Percentiles rank a stretch among this genome's conserved stretches.
Conservation (phyloP, 2,329 filamentous ascomycete genomes). For the Colletotrichum caudatum region DNA sequence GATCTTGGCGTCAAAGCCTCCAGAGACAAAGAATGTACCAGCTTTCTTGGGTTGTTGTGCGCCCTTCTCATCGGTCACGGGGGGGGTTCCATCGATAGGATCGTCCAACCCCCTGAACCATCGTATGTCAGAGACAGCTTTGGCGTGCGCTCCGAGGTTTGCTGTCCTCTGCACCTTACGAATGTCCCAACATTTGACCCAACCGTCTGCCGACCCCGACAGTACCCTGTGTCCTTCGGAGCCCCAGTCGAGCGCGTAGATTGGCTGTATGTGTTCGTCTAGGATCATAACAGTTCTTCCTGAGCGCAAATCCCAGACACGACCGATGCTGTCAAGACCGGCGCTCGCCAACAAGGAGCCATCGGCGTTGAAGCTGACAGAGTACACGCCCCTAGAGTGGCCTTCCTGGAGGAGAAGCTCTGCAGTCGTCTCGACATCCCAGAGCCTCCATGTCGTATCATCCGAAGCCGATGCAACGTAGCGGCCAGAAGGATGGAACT, state of each 20-base stretch:
- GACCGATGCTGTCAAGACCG: conserved; percentile 93
- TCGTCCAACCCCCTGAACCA: conserved; percentile 94
- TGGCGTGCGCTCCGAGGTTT: conserved; percentile 89
- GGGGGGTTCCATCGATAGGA: conserved; percentile 70
- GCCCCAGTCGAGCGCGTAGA: conserved; percentile 93
- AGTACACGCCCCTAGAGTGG: conserved; percentile 92
- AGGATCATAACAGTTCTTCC: conserved; percentile 96
- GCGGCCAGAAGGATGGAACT: conserved; percentile 91
- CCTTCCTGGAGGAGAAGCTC: conserved; percentile 93
- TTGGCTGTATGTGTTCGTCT: conserved; percentile 85
- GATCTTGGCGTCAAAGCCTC: conserved; percentile 94
- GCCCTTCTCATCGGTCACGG: conserved; percentile 74
- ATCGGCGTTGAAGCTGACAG: conserved; percentile 89
- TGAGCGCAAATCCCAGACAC: conserved; percentile 94
- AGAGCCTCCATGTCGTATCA: conserved; percentile 96
- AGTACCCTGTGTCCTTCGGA: conserved; percentile 91
- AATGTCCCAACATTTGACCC: conserved; percentile 98
- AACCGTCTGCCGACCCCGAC: conserved; percentile 93
- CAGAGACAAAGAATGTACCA: conserved; percentile 90
- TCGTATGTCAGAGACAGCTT: conserved; percentile 89
- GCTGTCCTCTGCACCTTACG: conserved; percentile 87
- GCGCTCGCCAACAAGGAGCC: conserved; percentile 91
- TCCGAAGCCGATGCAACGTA: conserved; percentile 95
- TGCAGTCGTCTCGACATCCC: conserved; percentile 88
- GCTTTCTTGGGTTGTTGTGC: conserved; percentile 81